A percentile compares a stretch with the other conserved stretches of the same genome.
Conservation (phyloP, 108 stramenopile genomes). For the Skeletonema tropicum region DNA sequence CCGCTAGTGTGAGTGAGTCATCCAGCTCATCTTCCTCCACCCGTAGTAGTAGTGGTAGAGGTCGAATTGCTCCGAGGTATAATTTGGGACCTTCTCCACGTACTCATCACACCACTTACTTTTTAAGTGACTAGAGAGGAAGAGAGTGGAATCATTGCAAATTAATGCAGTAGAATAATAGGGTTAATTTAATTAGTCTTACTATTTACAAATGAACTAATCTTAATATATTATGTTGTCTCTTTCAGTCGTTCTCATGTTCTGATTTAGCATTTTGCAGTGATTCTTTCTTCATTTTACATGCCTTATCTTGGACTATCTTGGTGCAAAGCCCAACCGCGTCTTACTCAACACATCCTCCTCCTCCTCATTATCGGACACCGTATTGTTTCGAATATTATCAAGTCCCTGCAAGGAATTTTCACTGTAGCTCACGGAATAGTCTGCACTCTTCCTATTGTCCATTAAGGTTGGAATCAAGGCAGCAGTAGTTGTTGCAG, state of each 20-base stretch:
- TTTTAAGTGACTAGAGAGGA: background rate
- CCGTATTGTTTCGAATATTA: background rate
- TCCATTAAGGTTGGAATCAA: background rate
- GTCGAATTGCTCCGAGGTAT: background rate
- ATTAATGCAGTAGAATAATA: background rate
- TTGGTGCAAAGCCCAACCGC: background rate
- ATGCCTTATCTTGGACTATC: too few relatives aligned
- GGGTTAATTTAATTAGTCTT: background rate
- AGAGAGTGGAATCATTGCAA: background rate
- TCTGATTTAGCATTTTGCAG: too few relatives aligned
- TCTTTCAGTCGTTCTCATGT: too few relatives aligned
- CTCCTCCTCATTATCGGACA: background rate
- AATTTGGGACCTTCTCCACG: background rate
- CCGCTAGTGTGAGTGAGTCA: background rate
- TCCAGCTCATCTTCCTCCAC: background rate
- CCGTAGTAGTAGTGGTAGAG: background rate
- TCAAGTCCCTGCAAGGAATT: background rate
- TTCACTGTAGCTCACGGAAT: slow-evolving; percentile 9
- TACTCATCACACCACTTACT: slow-evolving; percentile 19
- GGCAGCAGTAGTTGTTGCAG: background rate
- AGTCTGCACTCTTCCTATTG: slow-evolving; percentile 1
- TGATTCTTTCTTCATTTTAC: too few relatives aligned
- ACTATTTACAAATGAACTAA: background rate
- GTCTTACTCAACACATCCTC: background rate
- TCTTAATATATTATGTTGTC: too few relatives aligned